Evolutionary conservation across 2,329 filamentous ascomycete species (phyloP).

Genomic region (Apiospora sp.): DNA sequence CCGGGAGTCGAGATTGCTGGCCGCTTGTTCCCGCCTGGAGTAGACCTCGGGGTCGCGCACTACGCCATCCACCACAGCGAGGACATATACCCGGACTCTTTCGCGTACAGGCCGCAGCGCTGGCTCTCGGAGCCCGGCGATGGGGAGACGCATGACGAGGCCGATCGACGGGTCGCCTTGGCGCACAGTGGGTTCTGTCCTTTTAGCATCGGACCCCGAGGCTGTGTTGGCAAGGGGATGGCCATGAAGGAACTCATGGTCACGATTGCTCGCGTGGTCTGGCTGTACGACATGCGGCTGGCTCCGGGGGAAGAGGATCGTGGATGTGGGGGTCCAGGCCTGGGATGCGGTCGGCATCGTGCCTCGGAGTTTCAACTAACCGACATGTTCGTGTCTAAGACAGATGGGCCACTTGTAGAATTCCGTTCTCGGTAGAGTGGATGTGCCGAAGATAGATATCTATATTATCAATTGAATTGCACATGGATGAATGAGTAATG

Average conservation of each 20-base stretch:
- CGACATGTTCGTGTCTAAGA: conserved; percentile 24
- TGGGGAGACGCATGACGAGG: not conserved
- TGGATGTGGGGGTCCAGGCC: not conserved
- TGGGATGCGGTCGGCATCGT: conserved; percentile 20
- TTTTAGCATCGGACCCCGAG: conserved; percentile 47
- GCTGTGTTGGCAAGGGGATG: conserved; percentile 48
- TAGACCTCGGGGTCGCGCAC: conserved; percentile 26
- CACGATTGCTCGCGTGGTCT: conserved; percentile 1
- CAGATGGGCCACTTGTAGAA: conserved; percentile 17
- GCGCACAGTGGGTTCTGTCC: conserved; percentile 44
- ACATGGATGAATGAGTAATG: too few relatives aligned
- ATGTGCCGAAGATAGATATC: too few relatives aligned
- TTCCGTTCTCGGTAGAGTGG: not conserved
- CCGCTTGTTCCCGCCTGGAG: conserved; percentile 26
- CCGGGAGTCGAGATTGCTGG: conserved; percentile 22
- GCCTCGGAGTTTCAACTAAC: conserved; percentile 15
- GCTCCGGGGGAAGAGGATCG: conserved; percentile 36
- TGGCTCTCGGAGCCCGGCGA: conserved; percentile 47
- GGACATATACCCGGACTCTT: conserved; percentile 27
- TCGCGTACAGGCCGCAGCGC: conserved; percentile 28
- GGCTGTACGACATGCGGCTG: conserved; percentile 5
- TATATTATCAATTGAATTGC: too few relatives aligned
- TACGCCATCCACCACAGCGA: conserved; percentile 28
- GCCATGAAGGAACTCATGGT: conserved; percentile 26
- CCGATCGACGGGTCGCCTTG: not conserved